Evolutionary conservation across 352 stramenopile genomes (phyloP).

Genomic region (Peronosclerospora sorghi): DNA sequence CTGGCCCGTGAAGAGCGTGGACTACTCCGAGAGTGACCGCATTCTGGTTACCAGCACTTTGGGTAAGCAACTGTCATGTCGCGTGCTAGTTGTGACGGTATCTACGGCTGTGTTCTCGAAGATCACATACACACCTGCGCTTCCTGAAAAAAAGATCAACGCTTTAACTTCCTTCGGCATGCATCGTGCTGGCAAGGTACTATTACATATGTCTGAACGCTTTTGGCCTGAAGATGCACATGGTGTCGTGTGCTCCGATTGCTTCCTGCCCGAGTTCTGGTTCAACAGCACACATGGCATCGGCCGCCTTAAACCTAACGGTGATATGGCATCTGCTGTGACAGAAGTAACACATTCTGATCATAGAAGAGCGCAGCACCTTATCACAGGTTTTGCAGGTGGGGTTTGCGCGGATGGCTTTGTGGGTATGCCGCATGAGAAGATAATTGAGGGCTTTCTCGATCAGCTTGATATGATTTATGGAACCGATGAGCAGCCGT

Average conservation of each 20-base stretch:
- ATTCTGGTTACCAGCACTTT: constrained; percentile 47
- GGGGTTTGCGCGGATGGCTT: constrained; percentile 52
- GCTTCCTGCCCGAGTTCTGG: constrained; percentile 79
- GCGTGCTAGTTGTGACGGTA: constrained; percentile 59
- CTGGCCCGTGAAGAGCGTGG: constrained; percentile 45
- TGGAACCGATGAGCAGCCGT: constrained; percentile 40
- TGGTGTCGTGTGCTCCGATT: constrained; percentile 72
- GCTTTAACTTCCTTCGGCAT: constrained; percentile 63
- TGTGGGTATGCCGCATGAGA: constrained; percentile 22
- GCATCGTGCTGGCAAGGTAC: constrained; percentile 61
- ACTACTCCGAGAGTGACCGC: constrained; percentile 37
- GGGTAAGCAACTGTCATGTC: constrained; percentile 48
- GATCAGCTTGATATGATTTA: constrained; percentile 71
- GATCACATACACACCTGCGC: constrained; percentile 49
- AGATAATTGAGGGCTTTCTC: constrained; percentile 58
- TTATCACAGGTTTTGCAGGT: constrained; percentile 69
- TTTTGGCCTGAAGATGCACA: constrained; percentile 72
- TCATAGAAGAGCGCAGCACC: constrained; percentile 33
- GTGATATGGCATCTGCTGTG: constrained; percentile 24
- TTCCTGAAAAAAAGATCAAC: constrained; percentile 44
- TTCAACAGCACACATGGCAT: constrained; percentile 63
- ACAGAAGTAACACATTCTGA: constrained; percentile 2
- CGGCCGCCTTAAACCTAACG: constrained; percentile 45
- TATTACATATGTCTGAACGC: constrained; percentile 49
- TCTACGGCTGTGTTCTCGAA: constrained; percentile 67